These are phyloP conservation scores for Xylaria digitata DNA, from an alignment of 2,329 filamentous ascomycete species.

Conservation along the genomic window DNA sequence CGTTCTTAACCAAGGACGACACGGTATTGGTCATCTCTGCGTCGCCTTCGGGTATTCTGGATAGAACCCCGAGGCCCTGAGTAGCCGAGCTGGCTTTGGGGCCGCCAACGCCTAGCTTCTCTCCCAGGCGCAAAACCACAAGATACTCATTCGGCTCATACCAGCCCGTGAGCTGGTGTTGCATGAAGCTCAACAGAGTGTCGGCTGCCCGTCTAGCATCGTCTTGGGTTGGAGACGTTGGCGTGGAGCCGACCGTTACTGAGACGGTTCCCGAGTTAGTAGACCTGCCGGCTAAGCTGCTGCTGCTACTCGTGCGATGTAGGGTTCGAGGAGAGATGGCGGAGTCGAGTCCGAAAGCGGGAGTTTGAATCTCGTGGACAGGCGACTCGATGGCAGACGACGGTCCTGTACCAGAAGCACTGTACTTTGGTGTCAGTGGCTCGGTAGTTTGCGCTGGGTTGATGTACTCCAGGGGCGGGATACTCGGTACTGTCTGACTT, in stretches of 20 bases:
- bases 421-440: constrained; percentile 63
- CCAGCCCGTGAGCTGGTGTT: constrained; percentile 72
- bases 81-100: constrained; percentile 47
- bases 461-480: constrained; percentile 70
- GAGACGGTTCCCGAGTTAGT: constrained; percentile 50
- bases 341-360: constrained; percentile 59
- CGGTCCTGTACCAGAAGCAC: constrained; percentile 59
- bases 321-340: constrained; percentile 59
- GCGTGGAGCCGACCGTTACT: constrained; percentile 64
- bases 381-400: constrained; percentile 66
- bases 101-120: constrained; percentile 76
- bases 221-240: constrained; percentile 80
- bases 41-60: constrained; percentile 69
- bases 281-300: constrained; percentile 58
- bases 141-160: constrained; percentile 82
- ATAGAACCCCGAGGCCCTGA: constrained; percentile 61
- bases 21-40: constrained; percentile 59
- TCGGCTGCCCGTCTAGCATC: constrained; percentile 86
- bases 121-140: constrained; percentile 82
- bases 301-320: constrained; percentile 64
- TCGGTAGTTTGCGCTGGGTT: constrained; percentile 58
- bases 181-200: constrained; percentile 83
- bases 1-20: constrained; percentile 51
- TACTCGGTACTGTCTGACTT: constrained; percentile 85
- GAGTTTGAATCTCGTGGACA: constrained; percentile 57